Conservation (phyloP, 2,329 filamentous ascomycete species). For the Dactylellina parvicollis region DNA sequence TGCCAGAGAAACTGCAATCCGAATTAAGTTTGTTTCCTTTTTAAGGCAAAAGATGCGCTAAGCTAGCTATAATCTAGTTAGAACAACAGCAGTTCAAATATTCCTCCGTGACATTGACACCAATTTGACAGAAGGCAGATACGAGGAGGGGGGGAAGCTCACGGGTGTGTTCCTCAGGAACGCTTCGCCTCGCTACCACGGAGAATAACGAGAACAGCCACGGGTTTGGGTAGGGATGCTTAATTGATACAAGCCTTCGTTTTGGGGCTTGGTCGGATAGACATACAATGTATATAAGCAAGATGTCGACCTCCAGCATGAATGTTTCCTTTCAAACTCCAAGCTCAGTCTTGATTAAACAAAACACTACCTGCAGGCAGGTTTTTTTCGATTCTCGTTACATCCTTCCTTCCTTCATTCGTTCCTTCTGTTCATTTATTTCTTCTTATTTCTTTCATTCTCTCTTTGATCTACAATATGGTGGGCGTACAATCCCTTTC, state of each 20-base stretch:
- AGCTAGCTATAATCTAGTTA: not conserved
- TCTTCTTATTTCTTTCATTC: not conserved
- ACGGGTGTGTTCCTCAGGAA: no score
- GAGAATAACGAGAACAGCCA: not conserved
- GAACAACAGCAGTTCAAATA: no score
- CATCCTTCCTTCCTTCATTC: not conserved
- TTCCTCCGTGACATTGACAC: no score
- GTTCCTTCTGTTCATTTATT: not conserved
- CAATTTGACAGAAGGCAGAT: no score
- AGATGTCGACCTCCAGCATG: not conserved
- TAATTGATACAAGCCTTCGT: not conserved
- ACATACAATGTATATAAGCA: not conserved
- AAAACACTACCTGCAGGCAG: conserved; percentile 1
- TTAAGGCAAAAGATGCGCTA: not conserved
- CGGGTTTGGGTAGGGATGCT: not conserved
- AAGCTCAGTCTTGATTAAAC: not conserved
- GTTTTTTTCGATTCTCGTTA: not conserved
- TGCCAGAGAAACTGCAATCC: not conserved
- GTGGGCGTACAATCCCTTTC: conserved; percentile 24
- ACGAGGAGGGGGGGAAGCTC: no score
- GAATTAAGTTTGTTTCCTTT: not conserved
- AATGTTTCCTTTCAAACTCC: not conserved
- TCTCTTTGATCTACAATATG: conserved; percentile 11
- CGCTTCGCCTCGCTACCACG: not conserved
- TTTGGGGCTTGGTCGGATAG: not conserved